These are phyloP conservation scores for Anthracocystis walkeri DNA, from an alignment of 1,284 basidiomycete species.

Conservation along the genomic window DNA sequence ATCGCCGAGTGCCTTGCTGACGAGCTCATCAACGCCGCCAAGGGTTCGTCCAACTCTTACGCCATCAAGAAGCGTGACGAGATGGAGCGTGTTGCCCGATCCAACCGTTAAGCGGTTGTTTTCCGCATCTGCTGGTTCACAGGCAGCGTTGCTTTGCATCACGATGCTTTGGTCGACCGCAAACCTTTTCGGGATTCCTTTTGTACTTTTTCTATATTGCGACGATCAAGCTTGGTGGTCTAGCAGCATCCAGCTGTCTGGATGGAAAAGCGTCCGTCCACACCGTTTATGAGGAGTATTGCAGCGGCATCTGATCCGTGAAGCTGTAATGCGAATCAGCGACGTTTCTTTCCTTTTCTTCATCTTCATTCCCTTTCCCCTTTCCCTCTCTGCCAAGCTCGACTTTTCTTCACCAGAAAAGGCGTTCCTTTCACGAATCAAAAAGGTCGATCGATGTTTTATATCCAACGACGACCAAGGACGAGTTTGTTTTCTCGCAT, in stretches of 20 bases:
- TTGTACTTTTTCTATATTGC: slow-evolving; percentile 54
- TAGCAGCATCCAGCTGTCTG: slow-evolving; percentile 29
- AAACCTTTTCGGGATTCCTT: slow-evolving; percentile 50
- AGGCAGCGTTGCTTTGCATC: slow-evolving; percentile 30
- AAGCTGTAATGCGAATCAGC: slow-evolving; percentile 22
- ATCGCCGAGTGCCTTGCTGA: slow-evolving; percentile 95
- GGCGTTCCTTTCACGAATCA: slow-evolving; percentile 31
- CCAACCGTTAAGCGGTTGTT: slow-evolving; percentile 83
- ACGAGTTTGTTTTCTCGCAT: slow-evolving; percentile 23
- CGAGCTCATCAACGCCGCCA: slow-evolving; percentile 99
- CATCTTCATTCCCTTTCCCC: not conserved
- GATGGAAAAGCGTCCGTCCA: slow-evolving; percentile 27
- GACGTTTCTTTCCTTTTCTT: slow-evolving; percentile 15
- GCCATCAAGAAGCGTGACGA: slow-evolving; percentile 96
- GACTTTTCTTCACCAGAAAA: slow-evolving; percentile 12
- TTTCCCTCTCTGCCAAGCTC: slow-evolving; percentile 12
- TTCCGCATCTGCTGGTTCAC: slow-evolving; percentile 7
- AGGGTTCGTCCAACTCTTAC: slow-evolving; percentile 99
- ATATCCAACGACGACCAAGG: slow-evolving; percentile 29
- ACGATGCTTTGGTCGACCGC: slow-evolving; percentile 30
- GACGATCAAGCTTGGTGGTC: slow-evolving; percentile 20
- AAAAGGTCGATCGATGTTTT: slow-evolving; percentile 37
- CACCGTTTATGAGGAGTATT: slow-evolving; percentile 21
- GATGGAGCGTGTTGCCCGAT: slow-evolving; percentile 99
- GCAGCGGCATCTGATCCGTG: slow-evolving; percentile 37